Percentiles rank a stretch among this genome's conserved stretches.
These are phyloP conservation scores for Globisporangium ultimum DNA, from an alignment of 352 stramenopile genomes.

Conservation along the genomic window DNA sequence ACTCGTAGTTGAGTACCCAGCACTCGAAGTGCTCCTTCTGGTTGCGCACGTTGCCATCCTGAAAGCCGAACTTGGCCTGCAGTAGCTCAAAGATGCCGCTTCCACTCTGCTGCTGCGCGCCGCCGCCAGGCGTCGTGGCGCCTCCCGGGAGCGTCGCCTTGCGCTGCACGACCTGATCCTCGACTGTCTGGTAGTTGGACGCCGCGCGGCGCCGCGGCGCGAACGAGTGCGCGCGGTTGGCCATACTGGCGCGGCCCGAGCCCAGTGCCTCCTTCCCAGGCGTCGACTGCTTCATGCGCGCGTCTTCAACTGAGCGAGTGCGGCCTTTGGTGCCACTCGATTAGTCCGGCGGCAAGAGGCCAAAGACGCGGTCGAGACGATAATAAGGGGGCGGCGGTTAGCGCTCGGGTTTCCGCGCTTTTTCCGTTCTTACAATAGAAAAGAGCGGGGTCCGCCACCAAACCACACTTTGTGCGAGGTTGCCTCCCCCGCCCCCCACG, in stretches of 20 bases:
- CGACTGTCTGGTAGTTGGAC: conserved; percentile 82
- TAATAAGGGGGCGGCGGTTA: background rate
- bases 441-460: background rate
- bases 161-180: conserved; percentile 22
- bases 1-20: conserved; percentile 84
- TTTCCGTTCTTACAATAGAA: background rate
- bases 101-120: conserved; percentile 11
- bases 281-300: conserved; percentile 13
- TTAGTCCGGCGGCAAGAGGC: background rate
- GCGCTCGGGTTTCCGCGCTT: background rate
- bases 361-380: background rate
- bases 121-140: conserved; percentile 31
- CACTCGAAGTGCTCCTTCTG: conserved; percentile 85
- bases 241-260: conserved; percentile 12
- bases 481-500: no score
- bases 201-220: conserved; percentile 41
- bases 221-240: conserved; percentile 14
- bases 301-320: no score
- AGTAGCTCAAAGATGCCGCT: conserved; percentile 73
- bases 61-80: conserved; percentile 84
- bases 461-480: background rate
- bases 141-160: conserved; percentile 22
- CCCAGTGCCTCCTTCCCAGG: conserved; percentile 3
- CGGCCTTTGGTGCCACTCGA: no score
- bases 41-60: conserved; percentile 81